A percentile compares a stretch with the other conserved stretches of the same genome.
Conservation (phyloP, 352 stramenopile species). For the Phytophthora capsici region DNA sequence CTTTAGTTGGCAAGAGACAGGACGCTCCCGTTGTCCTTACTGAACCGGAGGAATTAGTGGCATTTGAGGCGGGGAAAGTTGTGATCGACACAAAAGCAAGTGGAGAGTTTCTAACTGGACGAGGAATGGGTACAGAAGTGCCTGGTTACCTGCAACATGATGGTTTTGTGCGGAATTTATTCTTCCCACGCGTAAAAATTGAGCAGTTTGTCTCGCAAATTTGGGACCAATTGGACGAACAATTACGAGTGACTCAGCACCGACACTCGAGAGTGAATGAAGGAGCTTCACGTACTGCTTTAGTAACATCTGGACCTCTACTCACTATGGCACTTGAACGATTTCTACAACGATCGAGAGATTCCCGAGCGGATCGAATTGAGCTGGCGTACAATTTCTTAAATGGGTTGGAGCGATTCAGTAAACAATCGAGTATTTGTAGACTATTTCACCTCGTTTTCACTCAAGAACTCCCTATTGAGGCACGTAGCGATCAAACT, state of each 20-base stretch:
- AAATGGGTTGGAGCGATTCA: constrained; percentile 50
- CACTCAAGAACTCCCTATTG: constrained; percentile 49
- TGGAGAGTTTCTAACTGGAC: constrained; percentile 50
- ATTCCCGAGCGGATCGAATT: constrained; percentile 40
- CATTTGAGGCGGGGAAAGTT: constrained; percentile 10
- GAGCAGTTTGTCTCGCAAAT: constrained; percentile 61
- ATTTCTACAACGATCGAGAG: constrained; percentile 47
- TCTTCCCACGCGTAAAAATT: constrained; percentile 47
- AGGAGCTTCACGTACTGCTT: not conserved
- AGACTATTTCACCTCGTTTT: constrained; percentile 63
- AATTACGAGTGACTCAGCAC: constrained; percentile 48
- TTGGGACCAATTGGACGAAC: constrained; percentile 68
- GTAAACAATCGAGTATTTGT: constrained; percentile 49
- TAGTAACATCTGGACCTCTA: not conserved
- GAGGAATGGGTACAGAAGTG: constrained; percentile 40
- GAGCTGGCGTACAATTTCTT: constrained; percentile 75
- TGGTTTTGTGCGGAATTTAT: constrained; percentile 67
- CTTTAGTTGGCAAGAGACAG: constrained; percentile 2
- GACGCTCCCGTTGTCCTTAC: constrained; percentile 52
- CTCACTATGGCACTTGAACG: constrained; percentile 45
- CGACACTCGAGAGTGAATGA: constrained; percentile 19
- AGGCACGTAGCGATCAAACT: constrained; percentile 49
- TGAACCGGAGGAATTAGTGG: constrained; percentile 44
- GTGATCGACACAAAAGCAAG: not conserved
- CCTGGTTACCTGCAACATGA: constrained; percentile 68